Evolutionary conservation across 768 basidiomycete species (phyloP), one percentile per base, ranked within the genome.

Genomic region (Leccinum arenicola): DNA sequence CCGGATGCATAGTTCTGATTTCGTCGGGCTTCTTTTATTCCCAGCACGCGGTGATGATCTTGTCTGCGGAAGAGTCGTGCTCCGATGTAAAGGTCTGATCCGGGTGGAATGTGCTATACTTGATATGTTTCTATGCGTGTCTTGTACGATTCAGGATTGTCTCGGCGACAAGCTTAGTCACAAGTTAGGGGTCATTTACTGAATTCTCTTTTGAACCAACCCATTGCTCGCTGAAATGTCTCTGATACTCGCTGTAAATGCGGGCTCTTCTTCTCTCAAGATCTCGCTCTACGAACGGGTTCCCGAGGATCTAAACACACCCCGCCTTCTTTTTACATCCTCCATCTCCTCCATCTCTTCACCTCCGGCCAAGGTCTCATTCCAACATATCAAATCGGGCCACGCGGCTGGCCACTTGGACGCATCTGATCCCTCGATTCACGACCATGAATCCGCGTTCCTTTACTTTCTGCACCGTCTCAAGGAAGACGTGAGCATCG

Each of bases 241-340:
- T 19, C 74, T 84, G 60, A 81, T 91, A 56, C 84, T 93, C 25
- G 78, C 91, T 3, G 78, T 87, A 62, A 93, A 93, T 64, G 84
- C 91, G 6, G 91, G 91, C 40, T 92, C 91, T 0, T 93, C 91
- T 2, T 93, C 91, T 6, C 85, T 94, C 75, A 94, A 93, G 75
- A 83, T 89, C 49, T 85, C 88, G 12, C 81, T 94, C 49, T 94
- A 82, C 66, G 64, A 69, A 43, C 69, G 76, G 29, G 63, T 65
- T 29, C 57, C 62, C 19, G 61, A 68, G 1, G 62, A 63, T 55
- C 68, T 74, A 50, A 66, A 68, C 8, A 73, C 72, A 31, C 77
- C 78, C 8, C 73, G 77, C 4, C 78, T 85, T 36, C 56, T 84
- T 27, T 69, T 86, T 49, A 80, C 76, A 4, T 82, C 80, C 14